Evolutionary conservation across 2,329 filamentous ascomycete genomes (phyloP).

Genomic region (Magnaporthiopsis incrustans): DNA sequence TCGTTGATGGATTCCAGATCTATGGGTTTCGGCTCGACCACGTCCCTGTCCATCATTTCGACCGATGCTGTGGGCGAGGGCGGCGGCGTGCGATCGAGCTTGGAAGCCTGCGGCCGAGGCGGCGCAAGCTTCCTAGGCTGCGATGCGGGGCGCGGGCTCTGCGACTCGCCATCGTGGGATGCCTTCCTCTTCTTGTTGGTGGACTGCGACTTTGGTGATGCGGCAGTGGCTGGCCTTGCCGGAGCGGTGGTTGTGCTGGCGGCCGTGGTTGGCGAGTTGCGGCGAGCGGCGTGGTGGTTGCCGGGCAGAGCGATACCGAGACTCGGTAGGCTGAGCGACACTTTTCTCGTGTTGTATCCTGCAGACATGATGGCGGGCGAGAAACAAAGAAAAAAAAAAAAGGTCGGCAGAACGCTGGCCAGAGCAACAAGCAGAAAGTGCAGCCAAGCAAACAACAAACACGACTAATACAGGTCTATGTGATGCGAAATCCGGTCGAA

Average conservation of each 20-base stretch:
- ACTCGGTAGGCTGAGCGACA: conserved; percentile 79
- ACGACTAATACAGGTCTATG: neutral
- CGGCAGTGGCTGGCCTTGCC: conserved; percentile 17
- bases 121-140: conserved; percentile 21
- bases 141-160: conserved; percentile 18
- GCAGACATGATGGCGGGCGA: neutral
- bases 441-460: neutral
- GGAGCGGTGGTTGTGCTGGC: conserved; percentile 14
- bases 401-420: neutral
- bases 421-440: neutral
- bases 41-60: conserved; percentile 28
- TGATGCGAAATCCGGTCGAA: neutral
- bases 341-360: conserved; percentile 7
- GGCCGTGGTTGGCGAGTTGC: conserved; percentile 20
- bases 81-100: conserved; percentile 68
- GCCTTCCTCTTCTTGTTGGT: conserved; percentile 67
- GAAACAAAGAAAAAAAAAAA: neutral
- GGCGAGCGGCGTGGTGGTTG: conserved; percentile 33
- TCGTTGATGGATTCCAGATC: conserved; percentile 83
- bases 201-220: conserved; percentile 22
- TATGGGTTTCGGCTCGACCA: conserved; percentile 41
- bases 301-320: conserved; percentile 84
- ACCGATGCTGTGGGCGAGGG: conserved; percentile 56
- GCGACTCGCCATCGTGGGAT: conserved; percentile 51
- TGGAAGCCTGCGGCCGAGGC: conserved; percentile 19